phyloP scores from a whole-genome alignment of 257 asterid species.

The Plantago elongata region DNA sequence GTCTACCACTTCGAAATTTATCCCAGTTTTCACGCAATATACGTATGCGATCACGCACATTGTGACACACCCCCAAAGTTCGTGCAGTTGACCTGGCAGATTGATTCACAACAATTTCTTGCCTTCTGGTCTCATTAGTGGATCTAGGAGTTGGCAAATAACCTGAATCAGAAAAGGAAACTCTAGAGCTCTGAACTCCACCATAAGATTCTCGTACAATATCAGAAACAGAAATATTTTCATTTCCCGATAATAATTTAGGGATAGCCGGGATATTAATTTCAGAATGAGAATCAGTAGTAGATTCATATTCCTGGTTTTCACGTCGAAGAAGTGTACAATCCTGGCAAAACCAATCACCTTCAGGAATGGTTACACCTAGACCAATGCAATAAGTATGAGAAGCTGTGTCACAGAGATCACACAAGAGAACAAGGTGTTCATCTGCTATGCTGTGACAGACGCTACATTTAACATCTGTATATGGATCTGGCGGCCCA shows the following conservation, averaged over 20 bases:
- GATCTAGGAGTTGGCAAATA: slow-evolving; percentile 17
- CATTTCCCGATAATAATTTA: slow-evolving; percentile 19
- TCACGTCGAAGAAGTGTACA: slow-evolving; percentile 59
- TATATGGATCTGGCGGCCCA: slow-evolving; percentile 43
- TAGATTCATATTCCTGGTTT: slow-evolving; percentile 33
- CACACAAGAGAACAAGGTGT: slow-evolving; percentile 56
- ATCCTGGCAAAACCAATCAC: slow-evolving; percentile 80
- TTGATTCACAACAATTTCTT: slow-evolving; percentile 9
- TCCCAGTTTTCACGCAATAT: slow-evolving; percentile 59
- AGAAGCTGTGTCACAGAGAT: slow-evolving; percentile 65
- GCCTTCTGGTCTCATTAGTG: slow-evolving; percentile 25
- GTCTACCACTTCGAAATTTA: slow-evolving; percentile 43
- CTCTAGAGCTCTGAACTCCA: slow-evolving; percentile 24
- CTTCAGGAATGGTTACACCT: slow-evolving; percentile 64
- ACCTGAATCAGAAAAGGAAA: slow-evolving; percentile 18
- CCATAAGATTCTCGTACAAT: slow-evolving; percentile 38
- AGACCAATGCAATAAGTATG: slow-evolving; percentile 74
- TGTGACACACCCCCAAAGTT: slow-evolving; percentile 46
- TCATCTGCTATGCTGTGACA: slow-evolving; percentile 47
- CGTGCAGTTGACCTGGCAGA: slow-evolving; percentile 35
- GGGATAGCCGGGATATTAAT: slow-evolving; percentile 7
- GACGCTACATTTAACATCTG: slow-evolving; percentile 44
- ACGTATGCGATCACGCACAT: slow-evolving; percentile 48
- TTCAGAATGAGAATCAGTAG: slow-evolving; percentile 24
- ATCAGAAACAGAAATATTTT: slow-evolving; percentile 32